Percentiles rank a stretch among this genome's conserved stretches.
These are phyloP conservation scores for Eucalyptus pauciflora DNA, from an alignment of 345 rosid genomes.

Conservation along the genomic window DNA sequence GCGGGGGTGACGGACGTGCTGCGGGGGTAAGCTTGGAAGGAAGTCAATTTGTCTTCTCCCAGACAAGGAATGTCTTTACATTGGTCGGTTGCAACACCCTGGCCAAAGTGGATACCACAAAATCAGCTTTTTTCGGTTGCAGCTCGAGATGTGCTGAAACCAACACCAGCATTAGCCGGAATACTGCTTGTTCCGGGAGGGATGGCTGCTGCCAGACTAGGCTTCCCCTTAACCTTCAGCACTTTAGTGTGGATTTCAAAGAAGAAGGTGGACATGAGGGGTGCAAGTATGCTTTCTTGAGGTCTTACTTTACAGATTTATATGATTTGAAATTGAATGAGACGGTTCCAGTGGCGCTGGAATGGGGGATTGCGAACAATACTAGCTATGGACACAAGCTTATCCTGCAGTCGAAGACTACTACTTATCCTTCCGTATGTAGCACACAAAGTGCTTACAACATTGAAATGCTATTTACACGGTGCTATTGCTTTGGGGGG, in stretches of 20 bases:
- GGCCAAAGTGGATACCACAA: neutral
- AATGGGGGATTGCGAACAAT: neutral
- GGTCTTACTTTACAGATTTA: neutral
- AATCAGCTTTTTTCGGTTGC: neutral
- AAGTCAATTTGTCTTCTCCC: neutral
- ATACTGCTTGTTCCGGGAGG: no score
- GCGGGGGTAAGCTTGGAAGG: neutral
- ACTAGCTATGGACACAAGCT: neutral
- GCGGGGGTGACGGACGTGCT: neutral
- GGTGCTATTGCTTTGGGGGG: fast-evolving
- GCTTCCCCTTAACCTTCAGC: neutral
- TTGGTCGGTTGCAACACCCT: neutral
- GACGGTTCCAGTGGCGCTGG: neutral
- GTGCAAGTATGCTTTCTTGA: neutral
- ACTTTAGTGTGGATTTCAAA: neutral
- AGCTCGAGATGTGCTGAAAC: neutral
- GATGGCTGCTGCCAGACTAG: neutral
- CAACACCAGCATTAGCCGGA: neutral
- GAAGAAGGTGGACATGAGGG: neutral
- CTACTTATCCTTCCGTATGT: no score
- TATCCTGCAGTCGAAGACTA: no score
- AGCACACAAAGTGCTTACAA: fast-evolving
- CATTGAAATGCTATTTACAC: no score
- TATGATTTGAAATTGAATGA: neutral
- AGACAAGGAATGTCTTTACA: neutral